phyloP scores from a whole-genome alignment of 495 filamentous ascomycete genomes.

The Xanthoparmelia taractica region DNA sequence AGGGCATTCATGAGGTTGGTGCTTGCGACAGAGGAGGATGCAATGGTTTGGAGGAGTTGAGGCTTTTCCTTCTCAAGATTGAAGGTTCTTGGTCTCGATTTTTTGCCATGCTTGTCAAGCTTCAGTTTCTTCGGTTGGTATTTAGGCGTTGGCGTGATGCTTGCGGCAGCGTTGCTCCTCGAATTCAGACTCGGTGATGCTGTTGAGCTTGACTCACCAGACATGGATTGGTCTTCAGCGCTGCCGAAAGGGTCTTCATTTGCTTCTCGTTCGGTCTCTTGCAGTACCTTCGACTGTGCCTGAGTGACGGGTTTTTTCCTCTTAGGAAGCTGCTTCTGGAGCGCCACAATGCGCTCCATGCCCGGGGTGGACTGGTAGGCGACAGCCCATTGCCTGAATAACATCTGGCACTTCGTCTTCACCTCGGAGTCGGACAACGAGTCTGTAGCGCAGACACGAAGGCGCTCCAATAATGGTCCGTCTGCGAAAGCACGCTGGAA shows the following conservation, averaged over 20 bases:
- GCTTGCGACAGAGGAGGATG: constrained; percentile 75
- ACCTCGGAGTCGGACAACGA: constrained; percentile 78
- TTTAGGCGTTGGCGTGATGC: constrained; percentile 26
- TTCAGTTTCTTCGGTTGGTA: constrained; percentile 25
- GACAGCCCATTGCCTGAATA: constrained; percentile 83
- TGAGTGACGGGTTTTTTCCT: constrained; percentile 57
- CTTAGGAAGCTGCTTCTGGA: constrained; percentile 74
- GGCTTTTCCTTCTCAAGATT: constrained; percentile 84
- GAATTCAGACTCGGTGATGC: constrained; percentile 9
- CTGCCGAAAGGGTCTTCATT: constrained; percentile 52
- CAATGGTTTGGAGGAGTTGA: constrained; percentile 71
- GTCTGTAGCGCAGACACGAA: constrained; percentile 81
- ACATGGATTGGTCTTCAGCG: constrained; percentile 13
- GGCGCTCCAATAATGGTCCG: constrained; percentile 85
- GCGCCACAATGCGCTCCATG: constrained; percentile 64
- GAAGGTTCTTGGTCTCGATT: constrained; percentile 51
- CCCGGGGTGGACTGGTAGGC: constrained; percentile 76
- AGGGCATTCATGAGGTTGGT: constrained; percentile 87
- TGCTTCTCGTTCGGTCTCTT: constrained; percentile 59
- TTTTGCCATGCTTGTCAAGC: constrained; percentile 38
- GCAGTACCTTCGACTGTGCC: constrained; percentile 70
- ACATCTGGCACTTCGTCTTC: constrained; percentile 70
- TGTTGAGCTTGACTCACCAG: not conserved
- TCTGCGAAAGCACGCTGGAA: constrained; percentile 87
- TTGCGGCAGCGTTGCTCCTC: constrained; percentile 22